A percentile compares a stretch with the other conserved stretches of the same genome.
Conservation (phyloP, 2,329 filamentous ascomycete species). For the Diaporthe amygdali region DNA sequence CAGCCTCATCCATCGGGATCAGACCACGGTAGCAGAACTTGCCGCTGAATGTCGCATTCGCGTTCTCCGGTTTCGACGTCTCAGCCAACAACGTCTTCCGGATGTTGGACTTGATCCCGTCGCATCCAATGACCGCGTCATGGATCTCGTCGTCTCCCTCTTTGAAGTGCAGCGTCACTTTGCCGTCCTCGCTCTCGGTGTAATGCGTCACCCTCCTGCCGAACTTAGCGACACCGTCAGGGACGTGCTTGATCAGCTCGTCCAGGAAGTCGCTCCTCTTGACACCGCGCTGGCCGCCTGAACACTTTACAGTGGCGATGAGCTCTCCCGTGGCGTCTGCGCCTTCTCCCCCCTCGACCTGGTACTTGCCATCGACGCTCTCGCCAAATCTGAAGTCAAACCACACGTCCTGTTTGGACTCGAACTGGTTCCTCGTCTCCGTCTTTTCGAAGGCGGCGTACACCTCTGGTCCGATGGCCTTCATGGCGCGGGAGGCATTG, state of each 20-base stretch:
- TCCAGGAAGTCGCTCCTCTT: constrained; percentile 32
- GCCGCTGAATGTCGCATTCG: constrained; percentile 53
- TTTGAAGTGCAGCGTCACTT: constrained; percentile 17
- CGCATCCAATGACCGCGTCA: constrained; percentile 31
- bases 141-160: constrained; percentile 26
- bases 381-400: constrained; percentile 34
- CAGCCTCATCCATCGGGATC: constrained; percentile 57
- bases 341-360: constrained; percentile 20
- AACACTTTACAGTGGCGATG: constrained; percentile 21
- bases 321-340: constrained; percentile 24
- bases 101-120: constrained; percentile 37
- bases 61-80: constrained; percentile 39
- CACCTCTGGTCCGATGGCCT: constrained; percentile 31
- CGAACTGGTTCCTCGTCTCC: constrained; percentile 32
- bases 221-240: constrained; percentile 25
- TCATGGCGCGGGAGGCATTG: constrained; percentile 42
- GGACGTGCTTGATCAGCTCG: constrained; percentile 28
- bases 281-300: constrained; percentile 30
- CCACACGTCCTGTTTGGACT: constrained; percentile 31
- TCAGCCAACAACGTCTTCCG: constrained; percentile 55
- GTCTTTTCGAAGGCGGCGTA: constrained; percentile 34
- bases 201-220: constrained; percentile 24
- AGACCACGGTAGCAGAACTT: constrained; percentile 63
- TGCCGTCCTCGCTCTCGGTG: neutral
- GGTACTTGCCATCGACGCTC: constrained; percentile 24